phyloP scores from a whole-genome alignment of 495 filamentous ascomycete genomes.

The Amniculicola lignicola region DNA sequence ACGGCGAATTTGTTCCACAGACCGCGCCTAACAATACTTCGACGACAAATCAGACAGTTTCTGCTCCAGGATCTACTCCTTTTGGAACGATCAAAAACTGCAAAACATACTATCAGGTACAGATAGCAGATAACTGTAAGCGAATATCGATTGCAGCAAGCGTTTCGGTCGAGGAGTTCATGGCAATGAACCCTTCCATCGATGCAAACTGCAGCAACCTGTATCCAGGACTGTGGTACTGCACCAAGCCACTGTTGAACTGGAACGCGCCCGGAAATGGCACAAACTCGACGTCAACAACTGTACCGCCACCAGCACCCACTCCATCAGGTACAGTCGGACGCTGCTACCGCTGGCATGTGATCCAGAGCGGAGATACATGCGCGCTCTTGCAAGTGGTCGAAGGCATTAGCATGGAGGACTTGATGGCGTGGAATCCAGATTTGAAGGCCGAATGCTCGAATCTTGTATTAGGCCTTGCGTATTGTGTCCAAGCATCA shows the following conservation, averaged over 20 bases:
- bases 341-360: not conserved
- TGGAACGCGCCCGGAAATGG: not conserved
- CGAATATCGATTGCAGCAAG: not conserved
- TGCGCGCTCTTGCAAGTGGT: not conserved
- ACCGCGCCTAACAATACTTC: not conserved
- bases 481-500: not conserved
- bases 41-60: not conserved
- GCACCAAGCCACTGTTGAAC: not conserved
- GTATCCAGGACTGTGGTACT: not conserved
- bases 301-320: not conserved
- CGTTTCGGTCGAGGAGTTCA: not conserved
- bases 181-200: not conserved
- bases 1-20: too few relatives aligned
- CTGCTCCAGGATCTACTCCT: not conserved
- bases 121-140: not conserved
- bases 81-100: not conserved
- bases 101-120: not conserved
- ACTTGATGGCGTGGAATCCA: not conserved
- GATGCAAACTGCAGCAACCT: not conserved
- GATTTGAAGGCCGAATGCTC: not conserved
- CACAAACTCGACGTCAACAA: not conserved
- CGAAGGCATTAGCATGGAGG: not conserved
- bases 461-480: not conserved
- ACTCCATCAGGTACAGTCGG: not conserved
- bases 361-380: not conserved